Evolutionary conservation across 1,284 basidiomycete genomes (phyloP), one percentile per base, ranked within the genome.

Genomic region (Anthracocystis walkeri): DNA sequence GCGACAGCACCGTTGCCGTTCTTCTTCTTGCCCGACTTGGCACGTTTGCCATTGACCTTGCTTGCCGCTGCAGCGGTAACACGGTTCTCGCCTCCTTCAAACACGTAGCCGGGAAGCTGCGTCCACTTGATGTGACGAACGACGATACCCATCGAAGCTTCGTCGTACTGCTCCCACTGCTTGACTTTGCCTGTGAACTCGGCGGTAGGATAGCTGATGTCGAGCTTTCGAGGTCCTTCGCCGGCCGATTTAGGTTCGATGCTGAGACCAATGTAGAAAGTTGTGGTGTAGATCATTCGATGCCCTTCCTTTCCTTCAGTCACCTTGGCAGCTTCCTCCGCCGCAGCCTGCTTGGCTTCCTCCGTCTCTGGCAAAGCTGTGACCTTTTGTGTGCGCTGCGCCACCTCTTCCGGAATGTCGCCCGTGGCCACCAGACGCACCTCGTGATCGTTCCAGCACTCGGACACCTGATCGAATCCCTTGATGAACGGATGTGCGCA

Each of bases 151-250:
- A 99, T 99, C 53, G 90, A 91, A 20, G 90, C 88, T 81, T 95
- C 93, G 70, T 97, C 93, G 82, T 92, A 99, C 85, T 93, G 92
- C 82, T 98, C 96, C 95, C 97, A 99, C 87, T 90, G 88, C 86
- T 96, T 97, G 81, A 96, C 94, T 62, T 93, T 89, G 81, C 95
- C 93, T n/a, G 92, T 94, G 85, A 99, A 99, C 82, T 97, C 93
- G 42, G 91, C 92, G 6, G 94, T 97, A 2, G 97, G 95, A 87
- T 95, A 98, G 65, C 94, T 97, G 65, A 99, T 95, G 86, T 99
- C 97, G 69, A 99, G 88, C 83, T 90, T 92, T 75, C 94, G 90
- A 55, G 80, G 82, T 1, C 81, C 86, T 73, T 75, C 71, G 8
- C 65, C 66, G 0, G 66, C 71, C 87, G 91, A 91, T 87, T 92